Base-by-base conservation (phyloP, 1,139 yeast genomes). In the Kazachstania sp. region DNA sequence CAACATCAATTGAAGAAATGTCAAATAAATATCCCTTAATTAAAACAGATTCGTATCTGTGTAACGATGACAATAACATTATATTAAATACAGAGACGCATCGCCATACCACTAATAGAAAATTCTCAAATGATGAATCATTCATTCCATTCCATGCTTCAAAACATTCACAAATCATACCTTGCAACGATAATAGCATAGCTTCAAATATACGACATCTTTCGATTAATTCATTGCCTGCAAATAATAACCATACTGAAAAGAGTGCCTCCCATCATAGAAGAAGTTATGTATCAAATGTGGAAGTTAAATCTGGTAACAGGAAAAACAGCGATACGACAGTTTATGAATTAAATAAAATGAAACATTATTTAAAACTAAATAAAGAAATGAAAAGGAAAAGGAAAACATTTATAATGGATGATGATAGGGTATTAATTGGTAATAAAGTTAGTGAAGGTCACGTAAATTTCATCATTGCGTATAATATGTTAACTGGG, bases 401-500 rank as follows among this genome's bases (percentile, higher is more conserved):
- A 52, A 60, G 63, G 44, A 51, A 54, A 44, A 50, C 58, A 6
- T 49, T 53, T 45, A 59, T 73, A 45, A 81, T 79, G 45, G 86
- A 80, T 54, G 86, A 79, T 56, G 72, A 74, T 46, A 54, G 64
- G 44, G 88, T 83, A 3, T 64, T 83, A 38, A 83, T 85, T 9
- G 95, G 95, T 1, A 84, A 86, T 53, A 82, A 83, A 55, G 92
- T 88, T 42, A 79, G 85, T 52, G 95, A 87, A 65, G 97, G 96
- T 41, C 97, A 92, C 61, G 88, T 81, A 46, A 92, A 90, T 65
- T 94, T 84, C 60, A 87, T 88, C 35, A 82, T 92, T 73, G 98
- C 97, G 1, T 94, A 92, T 65, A 88, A 92, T 65, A 92, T 94
- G 97, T 74, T 94, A 49, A 90, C 98, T 0, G 98, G 99, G 12